These are phyloP conservation scores for Castanea crenata DNA, from an alignment of 306 rosid genomes.

Conservation along the genomic window DNA sequence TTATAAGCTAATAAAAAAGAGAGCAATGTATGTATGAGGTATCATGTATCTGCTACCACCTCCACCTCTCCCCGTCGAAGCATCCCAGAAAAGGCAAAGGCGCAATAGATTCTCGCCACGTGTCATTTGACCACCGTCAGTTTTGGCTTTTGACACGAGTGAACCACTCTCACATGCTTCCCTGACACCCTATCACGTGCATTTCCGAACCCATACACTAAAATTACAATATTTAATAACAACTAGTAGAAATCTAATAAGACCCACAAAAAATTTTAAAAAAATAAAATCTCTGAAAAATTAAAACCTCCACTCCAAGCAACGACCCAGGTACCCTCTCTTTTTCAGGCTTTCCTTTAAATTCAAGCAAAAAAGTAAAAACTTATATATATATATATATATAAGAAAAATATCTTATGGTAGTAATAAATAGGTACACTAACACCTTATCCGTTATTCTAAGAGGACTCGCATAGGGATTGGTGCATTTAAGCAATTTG, in stretches of 20 bases:
- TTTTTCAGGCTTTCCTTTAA: slow-evolving; percentile 38
- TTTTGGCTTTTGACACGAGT: slow-evolving; percentile 57
- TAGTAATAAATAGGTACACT: slow-evolving; percentile 5
- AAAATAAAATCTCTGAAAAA: background rate
- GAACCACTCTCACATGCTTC: slow-evolving; percentile 55
- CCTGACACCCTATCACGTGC: slow-evolving; percentile 79
- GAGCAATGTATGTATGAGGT: no score
- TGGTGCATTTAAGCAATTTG: slow-evolving; percentile 11
- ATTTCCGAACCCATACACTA: slow-evolving; percentile 22
- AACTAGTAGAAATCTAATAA: background rate
- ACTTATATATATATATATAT: background rate
- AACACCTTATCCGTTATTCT: slow-evolving; percentile 32
- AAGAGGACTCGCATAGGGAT: slow-evolving; percentile 42
- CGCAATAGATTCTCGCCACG: slow-evolving; percentile 41
- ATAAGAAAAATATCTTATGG: background rate
- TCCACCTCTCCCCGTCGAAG: slow-evolving; percentile 10
- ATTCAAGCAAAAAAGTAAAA: slow-evolving; percentile 32
- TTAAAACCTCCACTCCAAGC: slow-evolving; percentile 42
- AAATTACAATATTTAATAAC: background rate
- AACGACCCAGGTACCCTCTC: slow-evolving; percentile 30
- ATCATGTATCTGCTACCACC: no score
- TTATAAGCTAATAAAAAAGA: slow-evolving; percentile 6
- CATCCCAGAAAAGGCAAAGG: slow-evolving; percentile 24
- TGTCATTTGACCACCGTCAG: slow-evolving; percentile 67
- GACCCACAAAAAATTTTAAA: background rate